Percentiles rank a stretch among this genome's conserved stretches.
phyloP scores from a whole-genome alignment of 352 stramenopile genomes.

The Phytophthora sp. region DNA sequence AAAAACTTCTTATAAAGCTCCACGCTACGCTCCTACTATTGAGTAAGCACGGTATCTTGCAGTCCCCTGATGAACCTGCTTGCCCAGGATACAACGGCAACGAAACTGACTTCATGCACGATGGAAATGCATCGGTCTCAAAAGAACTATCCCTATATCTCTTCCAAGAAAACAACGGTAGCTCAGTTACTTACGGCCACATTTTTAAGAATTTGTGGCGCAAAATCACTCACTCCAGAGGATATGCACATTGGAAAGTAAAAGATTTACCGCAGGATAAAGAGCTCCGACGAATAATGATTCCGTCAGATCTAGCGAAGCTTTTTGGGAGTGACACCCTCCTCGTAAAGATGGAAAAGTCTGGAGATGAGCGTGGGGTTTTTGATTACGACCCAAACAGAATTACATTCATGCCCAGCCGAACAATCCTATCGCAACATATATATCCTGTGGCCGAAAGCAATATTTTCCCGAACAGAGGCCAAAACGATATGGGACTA shows the following conservation, averaged over 20 bases:
- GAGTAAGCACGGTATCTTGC: conserved; percentile 9
- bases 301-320: conserved; percentile 53
- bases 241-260: conserved; percentile 43
- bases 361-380: conserved; percentile 3
- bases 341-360: conserved; percentile 35
- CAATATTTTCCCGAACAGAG: background rate
- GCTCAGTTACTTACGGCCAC: conserved; percentile 34
- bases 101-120: conserved; percentile 28
- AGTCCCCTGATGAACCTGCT: background rate
- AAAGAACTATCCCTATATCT: conserved; percentile 43
- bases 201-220: conserved; percentile 50
- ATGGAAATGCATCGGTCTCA: conserved; percentile 29
- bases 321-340: conserved; percentile 54
- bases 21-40: conserved; percentile 14
- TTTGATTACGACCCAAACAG: conserved; percentile 31
- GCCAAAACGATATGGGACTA: background rate
- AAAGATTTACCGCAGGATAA: conserved; percentile 20
- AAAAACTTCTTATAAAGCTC: conserved; percentile 39
- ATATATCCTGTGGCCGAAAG: conserved; percentile 41
- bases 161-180: conserved; percentile 7
- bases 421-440: conserved; percentile 66
- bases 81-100: background rate
- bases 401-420: conserved; percentile 47
- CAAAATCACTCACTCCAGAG: conserved; percentile 33
- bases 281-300: conserved; percentile 42